Conservation (phyloP, 228 moss, liverwort and hornwort species). For the Sphagnum fallax region DNA sequence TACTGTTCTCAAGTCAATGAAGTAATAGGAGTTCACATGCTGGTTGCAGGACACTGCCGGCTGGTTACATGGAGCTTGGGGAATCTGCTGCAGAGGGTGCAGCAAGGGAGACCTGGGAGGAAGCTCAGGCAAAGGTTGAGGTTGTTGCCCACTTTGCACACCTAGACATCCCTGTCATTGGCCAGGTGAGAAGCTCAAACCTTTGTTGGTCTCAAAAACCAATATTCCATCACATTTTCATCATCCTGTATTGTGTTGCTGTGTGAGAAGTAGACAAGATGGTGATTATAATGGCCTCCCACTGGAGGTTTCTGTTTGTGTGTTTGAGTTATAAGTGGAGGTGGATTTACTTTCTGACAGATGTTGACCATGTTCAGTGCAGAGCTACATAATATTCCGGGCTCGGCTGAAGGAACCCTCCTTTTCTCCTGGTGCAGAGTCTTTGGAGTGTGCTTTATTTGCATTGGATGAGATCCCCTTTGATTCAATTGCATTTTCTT, state of each 20-base stretch:
- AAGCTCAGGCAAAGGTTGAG: slow-evolving; percentile 90
- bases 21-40: no score
- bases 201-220: background rate
- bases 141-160: slow-evolving; percentile 80
- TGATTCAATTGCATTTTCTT: slow-evolving; percentile 77
- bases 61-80: slow-evolving; percentile 97
- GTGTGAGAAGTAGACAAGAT: background rate
- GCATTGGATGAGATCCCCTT: slow-evolving; percentile 81
- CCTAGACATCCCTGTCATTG: slow-evolving; percentile 83
- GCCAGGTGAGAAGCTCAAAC: slow-evolving; percentile 56
- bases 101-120: slow-evolving; percentile 89
- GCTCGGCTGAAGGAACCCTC: slow-evolving; percentile 71
- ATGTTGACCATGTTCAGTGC: slow-evolving; percentile 83
- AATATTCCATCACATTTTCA: background rate
- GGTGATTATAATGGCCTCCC: background rate
- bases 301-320: no score
- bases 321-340: no score
- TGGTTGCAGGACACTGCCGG: slow-evolving; percentile 81
- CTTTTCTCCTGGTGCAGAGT: slow-evolving; percentile 84
- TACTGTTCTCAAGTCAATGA: no score
- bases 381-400: slow-evolving; percentile 99
- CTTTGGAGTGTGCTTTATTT: slow-evolving; percentile 92
- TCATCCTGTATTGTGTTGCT: background rate
- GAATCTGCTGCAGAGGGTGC: slow-evolving; percentile 99
- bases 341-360: slow-evolving; percentile 20